A percentile compares a stretch with the other conserved stretches of the same genome.
phyloP scores from a whole-genome alignment of 1,139 yeast species.

The Petasospora fabianii region DNA sequence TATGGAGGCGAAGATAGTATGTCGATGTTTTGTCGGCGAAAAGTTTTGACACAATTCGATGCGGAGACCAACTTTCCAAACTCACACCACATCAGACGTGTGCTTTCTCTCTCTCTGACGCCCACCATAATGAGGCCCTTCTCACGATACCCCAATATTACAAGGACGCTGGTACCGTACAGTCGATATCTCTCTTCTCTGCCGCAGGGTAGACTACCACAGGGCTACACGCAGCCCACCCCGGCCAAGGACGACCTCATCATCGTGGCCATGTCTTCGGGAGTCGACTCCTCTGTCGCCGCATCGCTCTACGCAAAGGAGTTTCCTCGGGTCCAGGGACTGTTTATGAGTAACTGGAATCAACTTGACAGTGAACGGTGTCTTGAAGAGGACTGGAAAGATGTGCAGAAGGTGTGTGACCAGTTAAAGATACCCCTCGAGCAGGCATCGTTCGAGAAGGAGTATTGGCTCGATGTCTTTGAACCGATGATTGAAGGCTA shows the following conservation, averaged over 20 bases:
- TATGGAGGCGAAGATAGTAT: background rate
- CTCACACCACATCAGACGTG: too few species aligned
- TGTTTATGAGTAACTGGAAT: constrained; percentile 93
- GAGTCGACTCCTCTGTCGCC: constrained; percentile 91
- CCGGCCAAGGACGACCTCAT: constrained; percentile 58
- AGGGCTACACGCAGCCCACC: constrained; percentile 33
- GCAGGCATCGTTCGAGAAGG: constrained; percentile 79
- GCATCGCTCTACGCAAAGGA: constrained; percentile 59
- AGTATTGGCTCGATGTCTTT: constrained; percentile 90
- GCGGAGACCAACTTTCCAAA: too few species aligned
- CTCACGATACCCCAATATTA: background rate
- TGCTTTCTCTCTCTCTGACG: too few species aligned
- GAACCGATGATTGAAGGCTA: constrained; percentile 84
- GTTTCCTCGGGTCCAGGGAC: constrained; percentile 57
- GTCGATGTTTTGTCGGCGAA: background rate
- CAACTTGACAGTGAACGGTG: constrained; percentile 48
- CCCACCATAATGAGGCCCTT: background rate
- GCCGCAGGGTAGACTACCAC: constrained; percentile 11
- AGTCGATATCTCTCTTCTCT: background rate
- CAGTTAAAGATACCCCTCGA: constrained; percentile 65
- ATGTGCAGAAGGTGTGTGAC: constrained; percentile 63
- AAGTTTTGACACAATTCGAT: background rate
- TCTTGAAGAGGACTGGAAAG: constrained; percentile 85
- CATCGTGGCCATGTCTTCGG: constrained; percentile 91
- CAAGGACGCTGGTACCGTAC: background rate